Evolutionary conservation across 768 basidiomycete genomes (phyloP).

Genomic region (Leccinum disarticulatum): DNA sequence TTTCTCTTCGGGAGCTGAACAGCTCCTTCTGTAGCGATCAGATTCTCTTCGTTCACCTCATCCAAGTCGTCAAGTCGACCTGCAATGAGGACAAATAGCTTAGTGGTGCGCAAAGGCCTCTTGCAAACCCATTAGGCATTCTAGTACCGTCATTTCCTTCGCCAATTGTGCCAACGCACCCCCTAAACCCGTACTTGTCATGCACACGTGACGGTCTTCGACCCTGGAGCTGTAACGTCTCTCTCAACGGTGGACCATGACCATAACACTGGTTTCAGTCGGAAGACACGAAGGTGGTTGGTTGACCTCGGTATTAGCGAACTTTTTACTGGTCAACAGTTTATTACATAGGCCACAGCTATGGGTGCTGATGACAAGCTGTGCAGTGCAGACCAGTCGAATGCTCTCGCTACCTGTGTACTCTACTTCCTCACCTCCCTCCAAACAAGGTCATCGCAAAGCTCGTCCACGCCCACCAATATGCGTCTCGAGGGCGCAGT

Average conservation of each 20-base stretch:
- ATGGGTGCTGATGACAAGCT: constrained; percentile 16
- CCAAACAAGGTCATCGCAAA: constrained; percentile 51
- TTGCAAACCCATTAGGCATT: constrained; percentile 26
- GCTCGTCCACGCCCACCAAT: constrained; percentile 53
- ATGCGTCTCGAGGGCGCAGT: constrained; percentile 42
- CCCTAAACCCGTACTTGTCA: constrained; percentile 63
- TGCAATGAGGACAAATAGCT: neutral
- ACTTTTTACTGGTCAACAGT: constrained; percentile 77
- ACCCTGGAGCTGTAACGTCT: constrained; percentile 48
- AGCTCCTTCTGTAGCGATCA: constrained; percentile 3
- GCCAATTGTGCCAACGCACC: constrained; percentile 63
- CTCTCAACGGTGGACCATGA: constrained; percentile 41
- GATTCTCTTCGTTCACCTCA: constrained; percentile 7
- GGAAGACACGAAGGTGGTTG: constrained; percentile 61
- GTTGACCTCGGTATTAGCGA: constrained; percentile 81
- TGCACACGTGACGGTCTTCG: constrained; percentile 74
- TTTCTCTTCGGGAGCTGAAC: constrained; percentile 44
- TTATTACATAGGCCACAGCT: neutral
- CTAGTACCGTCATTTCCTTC: constrained; percentile 66
- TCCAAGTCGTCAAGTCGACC: constrained; percentile 10
- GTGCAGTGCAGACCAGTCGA: constrained; percentile 80
- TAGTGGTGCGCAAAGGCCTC: constrained; percentile 5
- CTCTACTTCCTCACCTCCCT: constrained; percentile 56
- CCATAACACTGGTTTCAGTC: constrained; percentile 52
- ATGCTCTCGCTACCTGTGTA: constrained; percentile 54